phyloP scores from a whole-genome alignment of 2,329 filamentous ascomycete genomes.

The Nothophoma quercina region DNA sequence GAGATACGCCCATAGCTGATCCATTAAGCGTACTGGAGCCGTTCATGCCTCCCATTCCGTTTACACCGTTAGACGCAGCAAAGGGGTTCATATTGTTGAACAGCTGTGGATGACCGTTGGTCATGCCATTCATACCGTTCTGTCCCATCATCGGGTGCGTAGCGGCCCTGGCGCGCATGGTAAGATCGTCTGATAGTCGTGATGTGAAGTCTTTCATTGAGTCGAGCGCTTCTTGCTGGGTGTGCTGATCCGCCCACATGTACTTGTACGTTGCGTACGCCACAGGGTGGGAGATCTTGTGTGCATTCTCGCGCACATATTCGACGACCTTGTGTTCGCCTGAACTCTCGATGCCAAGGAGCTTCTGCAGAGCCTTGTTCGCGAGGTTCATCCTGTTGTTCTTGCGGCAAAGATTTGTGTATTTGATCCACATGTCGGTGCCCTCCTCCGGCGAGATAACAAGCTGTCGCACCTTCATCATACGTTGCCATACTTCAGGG shows the following conservation, averaged over 20 bases:
- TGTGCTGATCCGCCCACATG: slow-evolving; percentile 78
- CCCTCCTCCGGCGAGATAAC: slow-evolving; percentile 93
- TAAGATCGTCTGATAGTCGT: slow-evolving; percentile 66
- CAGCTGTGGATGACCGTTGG: slow-evolving; percentile 49
- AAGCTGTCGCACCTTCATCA: slow-evolving; percentile 91
- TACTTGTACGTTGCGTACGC: slow-evolving; percentile 98
- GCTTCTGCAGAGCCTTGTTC: slow-evolving; percentile 89
- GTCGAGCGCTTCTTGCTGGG: slow-evolving; percentile 56
- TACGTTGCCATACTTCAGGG: slow-evolving; percentile 97
- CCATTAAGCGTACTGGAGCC: slow-evolving; percentile 42
- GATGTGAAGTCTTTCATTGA: slow-evolving; percentile 69
- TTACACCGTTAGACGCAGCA: slow-evolving; percentile 57
- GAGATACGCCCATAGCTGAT: slow-evolving; percentile 34
- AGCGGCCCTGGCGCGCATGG: slow-evolving; percentile 46
- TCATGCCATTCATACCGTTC: slow-evolving; percentile 52
- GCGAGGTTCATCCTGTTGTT: slow-evolving; percentile 92
- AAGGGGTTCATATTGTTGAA: slow-evolving; percentile 47
- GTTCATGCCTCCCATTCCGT: slow-evolving; percentile 56
- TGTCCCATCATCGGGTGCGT: slow-evolving; percentile 47
- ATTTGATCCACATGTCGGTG: slow-evolving; percentile 99
- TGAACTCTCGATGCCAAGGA: slow-evolving; percentile 64
- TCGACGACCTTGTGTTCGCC: slow-evolving; percentile 43
- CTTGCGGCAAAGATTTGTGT: slow-evolving; percentile 96
- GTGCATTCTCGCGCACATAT: slow-evolving; percentile 44
- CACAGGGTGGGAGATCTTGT: slow-evolving; percentile 74